Conservation (phyloP, 352 stramenopile species). For the Aphanomyces cochlioides region DNA sequence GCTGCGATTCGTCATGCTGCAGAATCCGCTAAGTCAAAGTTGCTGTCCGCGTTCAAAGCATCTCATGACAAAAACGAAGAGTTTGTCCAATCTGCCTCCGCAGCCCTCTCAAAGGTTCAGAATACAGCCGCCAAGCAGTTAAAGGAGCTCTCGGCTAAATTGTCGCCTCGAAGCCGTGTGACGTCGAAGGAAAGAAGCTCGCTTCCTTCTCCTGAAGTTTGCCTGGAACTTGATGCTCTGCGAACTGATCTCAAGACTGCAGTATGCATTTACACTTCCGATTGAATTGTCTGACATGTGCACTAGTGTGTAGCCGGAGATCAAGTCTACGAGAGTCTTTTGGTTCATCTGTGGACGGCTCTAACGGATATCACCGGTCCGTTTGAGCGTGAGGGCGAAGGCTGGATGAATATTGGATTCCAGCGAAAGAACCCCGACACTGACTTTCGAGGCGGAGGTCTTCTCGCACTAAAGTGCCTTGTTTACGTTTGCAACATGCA, state of each 20-base stretch:
- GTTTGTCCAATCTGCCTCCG: conserved; percentile 48
- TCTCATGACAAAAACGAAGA: conserved; percentile 66
- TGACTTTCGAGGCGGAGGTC: conserved; percentile 75
- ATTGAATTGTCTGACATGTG: background rate
- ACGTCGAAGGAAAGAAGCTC: background rate
- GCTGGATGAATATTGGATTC: conserved; percentile 75
- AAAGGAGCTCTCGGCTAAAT: conserved; percentile 3
- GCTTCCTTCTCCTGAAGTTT: conserved; percentile 41
- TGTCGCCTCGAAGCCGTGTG: background rate
- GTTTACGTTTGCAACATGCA: conserved; percentile 77
- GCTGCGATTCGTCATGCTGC: conserved; percentile 16
- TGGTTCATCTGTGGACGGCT: conserved; percentile 59
- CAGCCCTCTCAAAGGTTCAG: conserved; percentile 44
- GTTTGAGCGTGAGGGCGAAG: conserved; percentile 41
- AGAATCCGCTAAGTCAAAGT: conserved; percentile 39
- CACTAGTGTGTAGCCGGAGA: conserved; percentile 57
- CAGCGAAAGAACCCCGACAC: conserved; percentile 74
- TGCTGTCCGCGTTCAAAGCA: conserved; percentile 49
- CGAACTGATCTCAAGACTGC: conserved; percentile 53
- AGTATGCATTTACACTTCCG: background rate
- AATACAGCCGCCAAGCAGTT: conserved; percentile 32
- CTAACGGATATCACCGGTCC: conserved; percentile 31
- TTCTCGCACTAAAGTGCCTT: conserved; percentile 81
- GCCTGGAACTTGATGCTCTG: conserved; percentile 46
- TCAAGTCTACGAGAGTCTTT: conserved; percentile 56